Evolutionary conservation across 2,329 filamentous ascomycete species (phyloP).

Genomic region (Botrytis galanthina): DNA sequence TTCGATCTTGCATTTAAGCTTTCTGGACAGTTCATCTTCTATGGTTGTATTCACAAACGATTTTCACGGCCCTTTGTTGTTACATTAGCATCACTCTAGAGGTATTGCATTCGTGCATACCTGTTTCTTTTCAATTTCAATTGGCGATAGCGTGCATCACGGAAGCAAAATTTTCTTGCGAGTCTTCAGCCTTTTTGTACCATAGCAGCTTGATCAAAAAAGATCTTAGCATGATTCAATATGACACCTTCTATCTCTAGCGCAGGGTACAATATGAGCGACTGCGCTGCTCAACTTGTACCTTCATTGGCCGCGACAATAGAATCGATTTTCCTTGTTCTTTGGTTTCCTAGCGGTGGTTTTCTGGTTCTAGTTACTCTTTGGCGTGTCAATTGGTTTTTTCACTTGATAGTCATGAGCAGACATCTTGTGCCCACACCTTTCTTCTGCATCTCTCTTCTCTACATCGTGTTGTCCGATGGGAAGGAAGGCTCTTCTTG

Average conservation of each 20-base stretch:
- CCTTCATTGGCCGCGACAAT: constrained; percentile 31
- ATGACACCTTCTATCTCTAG: constrained; percentile 33
- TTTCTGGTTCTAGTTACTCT: constrained; percentile 24
- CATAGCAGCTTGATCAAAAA: constrained; percentile 38
- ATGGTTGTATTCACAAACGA: constrained; percentile 39
- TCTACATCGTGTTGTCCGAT: constrained; percentile 7
- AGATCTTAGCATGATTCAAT: constrained; percentile 36
- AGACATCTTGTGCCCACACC: constrained; percentile 35
- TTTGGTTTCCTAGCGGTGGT: constrained; percentile 28
- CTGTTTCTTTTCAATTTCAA: constrained; percentile 31
- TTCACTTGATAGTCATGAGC: constrained; percentile 33
- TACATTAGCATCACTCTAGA: constrained; percentile 37
- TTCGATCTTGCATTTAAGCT: constrained; percentile 10
- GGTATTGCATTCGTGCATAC: constrained; percentile 27
- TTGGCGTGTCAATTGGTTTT: constrained; percentile 28
- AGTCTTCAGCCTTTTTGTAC: constrained; percentile 37
- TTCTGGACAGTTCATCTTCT: constrained; percentile 24
- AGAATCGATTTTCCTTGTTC: constrained; percentile 31
- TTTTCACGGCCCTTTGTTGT: constrained; percentile 40
- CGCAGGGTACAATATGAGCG: constrained; percentile 38
- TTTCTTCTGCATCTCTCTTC: constrained; percentile 29
- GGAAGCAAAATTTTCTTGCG: constrained; percentile 28
- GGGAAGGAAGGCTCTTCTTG: constrained; percentile 17
- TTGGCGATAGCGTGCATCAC: constrained; percentile 35
- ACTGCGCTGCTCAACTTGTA: constrained; percentile 39